Evolutionary conservation across 345 rosid genomes (phyloP), one percentile per base, ranked within the genome.

Genomic region (Arabidopsis arenosa): DNA sequence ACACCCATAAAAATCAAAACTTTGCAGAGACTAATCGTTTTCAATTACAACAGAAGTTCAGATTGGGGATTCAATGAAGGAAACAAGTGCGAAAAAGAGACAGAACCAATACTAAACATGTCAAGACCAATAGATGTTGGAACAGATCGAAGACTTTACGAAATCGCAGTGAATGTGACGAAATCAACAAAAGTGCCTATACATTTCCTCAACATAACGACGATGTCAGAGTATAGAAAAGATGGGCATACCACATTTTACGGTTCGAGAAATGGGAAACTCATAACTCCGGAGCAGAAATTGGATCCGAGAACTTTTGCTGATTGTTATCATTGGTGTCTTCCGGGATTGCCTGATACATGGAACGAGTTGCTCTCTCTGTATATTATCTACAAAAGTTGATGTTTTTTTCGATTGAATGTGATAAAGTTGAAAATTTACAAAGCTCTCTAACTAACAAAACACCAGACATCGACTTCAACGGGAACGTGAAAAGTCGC

Each of bases 251-350:
- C 90, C 37, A 76, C 92, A 0, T 72, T 90, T 15, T 71, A 85
- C 71, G 76, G 83, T 3, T 74, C 84, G 12, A 41, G 69, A 2
- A 78, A 58, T 13, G 93, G 93, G 60, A 87, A 83, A 45, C 43
- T 86, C 61, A 69, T 83, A 0, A 82, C 88, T 11, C 74, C 64
- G 9, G 88, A 83, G 80, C 84, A 86, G 76, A 83, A 66, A 56
- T 78, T 78, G n/a, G 85, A 89, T 55, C 93, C 93, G 1, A 80
- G 73, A 12, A 88, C 70, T 0, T 88, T 78, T 11, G 95, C 93
- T 0, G 99, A 93, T 71, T 95, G 99, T 61, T 77, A 83, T 54
- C 99, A 95, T 28, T 93, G 99, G 99, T 94, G 98, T 66, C 92
- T 95, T 47, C 99, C 97, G 0, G 97, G 99, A 14, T 75, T 95